Evolutionary conservation across 179 eudicot genomes (phyloP), one percentile per base, ranked within the genome.

Genomic region (Gypsophila paniculata): DNA sequence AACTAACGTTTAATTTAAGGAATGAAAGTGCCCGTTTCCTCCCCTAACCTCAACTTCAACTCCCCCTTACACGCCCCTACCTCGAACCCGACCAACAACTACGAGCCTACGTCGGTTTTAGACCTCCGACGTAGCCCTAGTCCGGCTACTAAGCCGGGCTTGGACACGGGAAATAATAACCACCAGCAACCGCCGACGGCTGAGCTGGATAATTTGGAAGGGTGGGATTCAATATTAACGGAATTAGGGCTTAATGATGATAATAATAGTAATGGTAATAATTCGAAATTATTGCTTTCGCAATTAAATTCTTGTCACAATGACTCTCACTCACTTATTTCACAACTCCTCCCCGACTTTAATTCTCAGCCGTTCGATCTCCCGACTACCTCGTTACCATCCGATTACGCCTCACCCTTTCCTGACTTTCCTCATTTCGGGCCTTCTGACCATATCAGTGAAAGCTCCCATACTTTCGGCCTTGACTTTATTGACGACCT

Each of bases 61-160:
- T 4, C 72, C 55, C 23, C 75, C 6, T 48, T 36, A 18, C 57
- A 39, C 54, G n/a, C 60, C 26, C 68, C 19, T 14, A 29, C 6
- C 60, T 65, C 13, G 23, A 32, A 51, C 74, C 61, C 0, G 19
- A 74, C 11, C 46, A 74, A 17, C 48, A 54, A 18, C 25, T 88
- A 88, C 96, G 96, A 90, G 69, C 96, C 96, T 53, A 91, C 89
- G 48, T 90, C 96, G 46, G 97, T 88, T 18, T 85, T 89, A n/a
- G 97, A 90, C 72, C 86, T 88, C 66, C 83, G 85, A 14, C 76
- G 86, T 55, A 91, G 93, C 79, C 90, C 93, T 0, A 88, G 91
- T 69, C 85, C 87, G 11, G 74, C 77, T 69, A 58, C 75, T 34
- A 72, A 74, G 5, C 72, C 78, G 17, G 5, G 36, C 8, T 55